Conservation (phyloP, 1,139 yeast genomes). For the Blastobotrys apis region DNA sequence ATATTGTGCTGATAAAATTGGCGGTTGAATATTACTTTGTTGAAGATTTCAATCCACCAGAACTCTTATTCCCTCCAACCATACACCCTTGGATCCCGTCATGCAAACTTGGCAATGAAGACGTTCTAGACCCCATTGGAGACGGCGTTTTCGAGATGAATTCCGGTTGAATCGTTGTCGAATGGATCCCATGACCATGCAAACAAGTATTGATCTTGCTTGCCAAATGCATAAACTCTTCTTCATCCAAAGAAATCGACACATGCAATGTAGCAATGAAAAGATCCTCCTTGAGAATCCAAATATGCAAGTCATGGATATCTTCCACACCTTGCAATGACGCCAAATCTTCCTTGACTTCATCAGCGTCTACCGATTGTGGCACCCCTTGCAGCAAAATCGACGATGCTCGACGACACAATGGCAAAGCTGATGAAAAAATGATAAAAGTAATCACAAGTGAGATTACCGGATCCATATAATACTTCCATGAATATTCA, state of each 20-base stretch:
- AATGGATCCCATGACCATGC: slow-evolving; percentile 81
- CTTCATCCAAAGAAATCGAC: slow-evolving; percentile 61
- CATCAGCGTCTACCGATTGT: slow-evolving; percentile 67
- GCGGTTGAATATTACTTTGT: not conserved
- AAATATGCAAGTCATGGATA: slow-evolving; percentile 91
- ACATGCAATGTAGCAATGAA: slow-evolving; percentile 88
- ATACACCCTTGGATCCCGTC: slow-evolving; percentile 7
- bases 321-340: slow-evolving; percentile 69
- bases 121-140: not conserved
- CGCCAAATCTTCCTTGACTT: slow-evolving; percentile 63
- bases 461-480: slow-evolving; percentile 83
- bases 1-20: not conserved
- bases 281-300: slow-evolving; percentile 90
- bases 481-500: slow-evolving; percentile 79
- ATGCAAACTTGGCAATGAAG: not conserved
- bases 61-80: slow-evolving; percentile 10
- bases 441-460: slow-evolving; percentile 81
- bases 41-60: slow-evolving; percentile 9
- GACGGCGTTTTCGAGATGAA: slow-evolving; percentile 33
- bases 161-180: slow-evolving; percentile 95
- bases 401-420: slow-evolving; percentile 81
- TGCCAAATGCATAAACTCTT: slow-evolving; percentile 66
- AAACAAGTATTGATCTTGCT: slow-evolving; percentile 71
- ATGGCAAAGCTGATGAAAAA: slow-evolving; percentile 85
- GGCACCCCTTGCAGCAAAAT: slow-evolving; percentile 94